These are phyloP conservation scores for Phlegmacium glaucopus DNA, from an alignment of 768 basidiomycete species.

Conservation along the genomic window DNA sequence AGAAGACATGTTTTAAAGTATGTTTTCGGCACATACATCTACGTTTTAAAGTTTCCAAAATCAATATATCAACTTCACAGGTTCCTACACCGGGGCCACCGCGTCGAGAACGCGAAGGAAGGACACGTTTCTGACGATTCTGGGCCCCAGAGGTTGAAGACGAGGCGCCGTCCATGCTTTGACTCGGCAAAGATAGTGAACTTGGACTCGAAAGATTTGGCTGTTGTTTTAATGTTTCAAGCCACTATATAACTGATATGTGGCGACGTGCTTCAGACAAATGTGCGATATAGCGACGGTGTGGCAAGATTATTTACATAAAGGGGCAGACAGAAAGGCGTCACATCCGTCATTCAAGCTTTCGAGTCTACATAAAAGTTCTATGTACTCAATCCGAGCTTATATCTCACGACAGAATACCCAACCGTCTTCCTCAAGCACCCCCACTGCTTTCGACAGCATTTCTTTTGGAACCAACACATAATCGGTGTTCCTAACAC, in stretches of 20 bases:
- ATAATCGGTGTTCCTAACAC: conserved; percentile 64
- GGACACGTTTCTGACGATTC: conserved; percentile 68
- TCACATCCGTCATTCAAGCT: too few species aligned
- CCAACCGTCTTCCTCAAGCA: conserved; percentile 53
- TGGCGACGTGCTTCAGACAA: neutral
- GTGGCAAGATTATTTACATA: too few species aligned
- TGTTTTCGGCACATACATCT: conserved; percentile 52
- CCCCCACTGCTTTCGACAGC: conserved; percentile 36
- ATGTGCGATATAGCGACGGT: neutral
- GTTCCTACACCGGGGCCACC: conserved; percentile 79
- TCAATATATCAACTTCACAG: conserved; percentile 78
- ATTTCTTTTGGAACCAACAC: conserved; percentile 49
- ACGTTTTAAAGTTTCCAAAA: conserved; percentile 76
- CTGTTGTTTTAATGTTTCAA: too few species aligned
- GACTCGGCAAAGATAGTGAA: neutral
- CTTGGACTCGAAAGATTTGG: too few species aligned
- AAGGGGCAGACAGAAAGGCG: too few species aligned
- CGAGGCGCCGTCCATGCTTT: conserved; percentile 36
- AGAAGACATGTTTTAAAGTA: conserved; percentile 8
- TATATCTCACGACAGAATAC: conserved; percentile 29
- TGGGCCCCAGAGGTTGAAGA: conserved; percentile 32
- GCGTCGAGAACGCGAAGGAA: conserved; percentile 78
- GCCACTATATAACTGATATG: too few species aligned
- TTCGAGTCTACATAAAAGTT: too few species aligned
- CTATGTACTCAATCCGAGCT: conserved; percentile 18